Base-by-base conservation (phyloP, 2,329 filamentous ascomycete genomes). In the Microsporum audouinii region DNA sequence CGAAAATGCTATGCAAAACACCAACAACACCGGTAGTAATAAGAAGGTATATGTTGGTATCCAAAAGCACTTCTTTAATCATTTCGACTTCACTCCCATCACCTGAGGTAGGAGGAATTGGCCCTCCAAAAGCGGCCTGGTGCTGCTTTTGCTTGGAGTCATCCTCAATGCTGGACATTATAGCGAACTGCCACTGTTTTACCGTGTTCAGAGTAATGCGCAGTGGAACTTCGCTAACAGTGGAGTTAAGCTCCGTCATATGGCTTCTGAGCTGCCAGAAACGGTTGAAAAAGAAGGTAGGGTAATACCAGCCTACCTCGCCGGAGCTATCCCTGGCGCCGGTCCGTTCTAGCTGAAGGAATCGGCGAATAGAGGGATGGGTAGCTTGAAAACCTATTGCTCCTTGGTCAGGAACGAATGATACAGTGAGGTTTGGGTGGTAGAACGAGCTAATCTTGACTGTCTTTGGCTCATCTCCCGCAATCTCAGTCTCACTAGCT, bases 31-130 rank as follows among this genome's bases (percentile, higher is more conserved):
- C 85, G 0, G 94, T 99, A 36, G 95, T 86, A 31, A 82, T 86
- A 43, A 99, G 84, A 34, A 99, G 84, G 71, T 91, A 95, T 39
- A 89, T 87, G 75, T 97, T 97, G 33, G 91, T 96, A 77, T 97
- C 90, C 41, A 97, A 81, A 43, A 99, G 82, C 56, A 97, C 88
- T 70, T 95, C 88, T 79, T 99, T 99, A 79, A 99, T 86, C 83
- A 96, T 90, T 73, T 99, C 94, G 69, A 97, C 89, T 75, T 99
- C 94, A 61, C 83, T 89, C 47, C 94, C 94, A 71, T 97, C 94
- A 61, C 91, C 88, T 5, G 49, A 53, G 60, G 88, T 88, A 39
- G 87, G 87, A 0, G 89, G 84, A 4, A 88, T 79, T 2, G 85
- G 78, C 39, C 84, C 80, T 53, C 89, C 91, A 61, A 82, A 84